Evolutionary conservation across 495 filamentous ascomycete genomes (phyloP).

Genomic region (Penicillium riverlandense): DNA sequence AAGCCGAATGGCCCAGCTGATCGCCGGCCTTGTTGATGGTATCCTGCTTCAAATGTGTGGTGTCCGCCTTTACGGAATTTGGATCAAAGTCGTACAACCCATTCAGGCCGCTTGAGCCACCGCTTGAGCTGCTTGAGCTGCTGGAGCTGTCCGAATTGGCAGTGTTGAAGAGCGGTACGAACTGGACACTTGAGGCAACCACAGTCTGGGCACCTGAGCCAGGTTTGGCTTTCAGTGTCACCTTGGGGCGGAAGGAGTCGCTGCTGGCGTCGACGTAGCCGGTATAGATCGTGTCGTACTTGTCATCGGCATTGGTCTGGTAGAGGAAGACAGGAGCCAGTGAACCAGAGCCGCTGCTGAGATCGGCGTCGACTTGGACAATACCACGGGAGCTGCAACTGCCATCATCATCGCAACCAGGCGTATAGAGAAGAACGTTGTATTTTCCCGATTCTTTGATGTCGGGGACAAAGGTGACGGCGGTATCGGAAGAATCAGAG

Average conservation of each 20-base stretch:
- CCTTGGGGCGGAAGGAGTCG: constrained; percentile 65
- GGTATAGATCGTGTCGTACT: constrained; percentile 85
- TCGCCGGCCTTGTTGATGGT: constrained; percentile 66
- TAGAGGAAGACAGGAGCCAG: constrained; percentile 48
- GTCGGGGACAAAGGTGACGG: constrained; percentile 73
- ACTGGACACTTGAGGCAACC: constrained; percentile 80
- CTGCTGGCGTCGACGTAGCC: constrained; percentile 74
- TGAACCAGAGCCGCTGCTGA: constrained; percentile 34
- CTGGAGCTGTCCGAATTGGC: constrained; percentile 5
- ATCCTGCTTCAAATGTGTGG: constrained; percentile 62
- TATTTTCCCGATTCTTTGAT: constrained; percentile 89
- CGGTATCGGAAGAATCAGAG: constrained; percentile 44
- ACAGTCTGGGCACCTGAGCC: constrained; percentile 65
- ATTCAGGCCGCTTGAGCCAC: constrained; percentile 58
- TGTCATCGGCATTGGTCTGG: constrained; percentile 91
- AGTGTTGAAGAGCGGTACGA: constrained; percentile 61
- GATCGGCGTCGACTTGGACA: constrained; percentile 67
- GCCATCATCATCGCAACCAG: constrained; percentile 76
- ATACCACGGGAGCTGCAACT: constrained; percentile 68
- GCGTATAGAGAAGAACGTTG: constrained; percentile 79
- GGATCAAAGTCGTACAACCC: constrained; percentile 89
- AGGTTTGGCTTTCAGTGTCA: constrained; percentile 66
- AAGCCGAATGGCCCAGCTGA: constrained; percentile 55
- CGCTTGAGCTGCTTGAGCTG: too few relatives aligned
- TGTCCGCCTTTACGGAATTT: constrained; percentile 35